Evolutionary conservation across 2,329 filamentous ascomycete species (phyloP), one percentile per base, ranked within the genome.

Genomic region (Arthroderma sp.): DNA sequence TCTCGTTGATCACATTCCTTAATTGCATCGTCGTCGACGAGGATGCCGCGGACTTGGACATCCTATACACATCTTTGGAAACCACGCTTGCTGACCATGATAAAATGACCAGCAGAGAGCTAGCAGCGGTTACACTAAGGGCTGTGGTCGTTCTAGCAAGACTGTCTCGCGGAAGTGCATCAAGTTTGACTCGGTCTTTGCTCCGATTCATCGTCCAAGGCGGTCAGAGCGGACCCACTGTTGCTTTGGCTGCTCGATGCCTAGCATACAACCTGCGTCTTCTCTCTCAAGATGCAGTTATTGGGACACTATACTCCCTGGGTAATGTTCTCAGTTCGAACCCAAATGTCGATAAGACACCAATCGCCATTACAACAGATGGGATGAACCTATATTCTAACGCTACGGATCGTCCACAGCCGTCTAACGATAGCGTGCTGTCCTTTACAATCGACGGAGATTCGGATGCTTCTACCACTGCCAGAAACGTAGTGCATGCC

Each of bases 251-350:
- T 29, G 86, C 88, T n/a, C 78, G 80, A 52, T 91, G 83, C 54
- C 70, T 98, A 31, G 87, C 88, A 2, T 82, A 81, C 52, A 79
- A 93, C 11, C 69, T 98, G 45, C 82, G 81, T 53, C 73, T 82
- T 55, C 73, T 96, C 8, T 94, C 91, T 1, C 84, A 94, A 55
- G 91, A 98, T 68, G 82, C 87, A 32, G 77, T 94, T 32, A 96
- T 98, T 53, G 94, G 88, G 4, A 96, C 88, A 1, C 70, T 98
- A 6, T 98, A 98, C 65, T 91, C 87, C 0, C 73, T 98, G n/a
- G 91, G 91, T 15, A 98, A 98, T 59, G 83, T 94, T 3, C 72
- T 98, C 9, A 95, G 87, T 54, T 81, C 86, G 4, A 78, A 76
- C 39, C 71, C 73, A 5, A 66, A 65, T 11, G 56, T 68, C 31